A percentile compares a stretch with the other conserved stretches of the same genome.
Evolutionary conservation across 2,329 filamentous ascomycete genomes (phyloP).

Genomic region (Pseudopyricularia cyperi): DNA sequence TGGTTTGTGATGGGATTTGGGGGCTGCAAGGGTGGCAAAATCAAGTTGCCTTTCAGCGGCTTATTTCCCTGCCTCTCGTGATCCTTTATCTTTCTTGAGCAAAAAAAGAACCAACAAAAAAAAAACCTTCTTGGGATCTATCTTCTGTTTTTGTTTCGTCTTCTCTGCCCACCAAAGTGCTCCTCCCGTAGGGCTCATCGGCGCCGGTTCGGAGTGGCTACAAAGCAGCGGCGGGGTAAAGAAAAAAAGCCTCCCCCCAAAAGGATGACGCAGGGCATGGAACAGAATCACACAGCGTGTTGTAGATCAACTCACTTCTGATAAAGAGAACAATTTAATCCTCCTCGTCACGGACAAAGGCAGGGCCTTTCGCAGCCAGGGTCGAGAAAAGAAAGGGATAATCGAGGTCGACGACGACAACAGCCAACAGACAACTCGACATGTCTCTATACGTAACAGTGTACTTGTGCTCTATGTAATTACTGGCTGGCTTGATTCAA

Average conservation of each 20-base stretch:
- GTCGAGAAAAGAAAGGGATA: neutral
- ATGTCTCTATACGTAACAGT: neutral
- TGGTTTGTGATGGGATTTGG: neutral
- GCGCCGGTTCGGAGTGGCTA: neutral
- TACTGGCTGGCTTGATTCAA: neutral
- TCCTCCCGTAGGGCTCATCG: neutral
- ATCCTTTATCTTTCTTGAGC: too few species aligned
- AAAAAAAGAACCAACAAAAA: neutral
- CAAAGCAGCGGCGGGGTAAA: neutral
- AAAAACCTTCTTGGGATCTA: neutral
- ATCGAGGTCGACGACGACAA: too few species aligned
- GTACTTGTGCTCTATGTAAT: neutral
- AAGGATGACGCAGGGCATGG: neutral
- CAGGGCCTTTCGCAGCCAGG: neutral
- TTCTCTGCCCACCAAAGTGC: neutral
- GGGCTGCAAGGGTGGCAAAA: neutral
- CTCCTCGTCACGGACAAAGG: neutral
- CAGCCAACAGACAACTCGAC: too few species aligned
- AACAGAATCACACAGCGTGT: neutral
- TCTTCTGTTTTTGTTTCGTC: neutral
- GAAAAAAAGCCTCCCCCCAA: too few species aligned
- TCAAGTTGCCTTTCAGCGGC: neutral
- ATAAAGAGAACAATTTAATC: neutral
- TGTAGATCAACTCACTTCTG: neutral
- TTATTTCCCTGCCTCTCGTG: neutral